Percentiles rank a stretch among this genome's conserved stretches.
These are phyloP conservation scores for Neurospora tetraspora DNA, from an alignment of 495 filamentous ascomycete genomes.

Conservation along the genomic window DNA sequence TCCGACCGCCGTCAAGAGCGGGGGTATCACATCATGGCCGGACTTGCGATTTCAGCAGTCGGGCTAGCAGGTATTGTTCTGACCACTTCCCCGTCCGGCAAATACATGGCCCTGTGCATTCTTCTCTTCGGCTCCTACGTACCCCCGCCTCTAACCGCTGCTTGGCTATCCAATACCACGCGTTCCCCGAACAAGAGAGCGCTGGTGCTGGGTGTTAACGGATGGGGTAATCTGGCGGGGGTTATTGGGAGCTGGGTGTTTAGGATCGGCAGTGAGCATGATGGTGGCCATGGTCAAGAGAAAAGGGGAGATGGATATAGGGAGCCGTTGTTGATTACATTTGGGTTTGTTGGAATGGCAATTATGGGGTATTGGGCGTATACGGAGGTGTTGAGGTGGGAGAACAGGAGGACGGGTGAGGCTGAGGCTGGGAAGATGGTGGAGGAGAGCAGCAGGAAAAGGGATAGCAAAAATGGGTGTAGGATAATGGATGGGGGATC, in stretches of 20 bases:
- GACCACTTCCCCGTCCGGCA: slow-evolving; percentile 17
- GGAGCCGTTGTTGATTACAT: slow-evolving; percentile 33
- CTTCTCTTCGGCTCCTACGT: slow-evolving; percentile 45
- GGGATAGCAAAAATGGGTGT: background rate
- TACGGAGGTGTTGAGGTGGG: slow-evolving; percentile 2
- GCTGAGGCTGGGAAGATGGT: background rate
- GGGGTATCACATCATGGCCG: slow-evolving; percentile 40
- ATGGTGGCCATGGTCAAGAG: background rate
- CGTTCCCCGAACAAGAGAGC: slow-evolving; percentile 35
- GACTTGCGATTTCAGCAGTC: slow-evolving; percentile 34
- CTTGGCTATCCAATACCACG: slow-evolving; percentile 48
- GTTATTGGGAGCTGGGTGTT: slow-evolving; percentile 39
- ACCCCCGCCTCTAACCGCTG: slow-evolving; percentile 44
- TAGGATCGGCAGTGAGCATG: slow-evolving; percentile 27
- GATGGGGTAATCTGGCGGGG: slow-evolving; percentile 50
- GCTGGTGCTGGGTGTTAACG: slow-evolving; percentile 48
- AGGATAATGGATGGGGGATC: background rate
- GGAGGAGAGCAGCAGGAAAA: background rate
- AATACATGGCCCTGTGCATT: slow-evolving; percentile 44
- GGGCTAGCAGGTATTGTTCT: slow-evolving; percentile 37
- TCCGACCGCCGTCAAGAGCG: slow-evolving; percentile 27
- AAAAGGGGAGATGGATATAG: background rate
- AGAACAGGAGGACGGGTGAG: background rate
- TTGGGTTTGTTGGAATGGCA: slow-evolving; percentile 29
- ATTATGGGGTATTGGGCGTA: slow-evolving; percentile 33